phyloP scores from a whole-genome alignment of 1,139 yeast genomes.

The Pichia sorboxylosa region DNA sequence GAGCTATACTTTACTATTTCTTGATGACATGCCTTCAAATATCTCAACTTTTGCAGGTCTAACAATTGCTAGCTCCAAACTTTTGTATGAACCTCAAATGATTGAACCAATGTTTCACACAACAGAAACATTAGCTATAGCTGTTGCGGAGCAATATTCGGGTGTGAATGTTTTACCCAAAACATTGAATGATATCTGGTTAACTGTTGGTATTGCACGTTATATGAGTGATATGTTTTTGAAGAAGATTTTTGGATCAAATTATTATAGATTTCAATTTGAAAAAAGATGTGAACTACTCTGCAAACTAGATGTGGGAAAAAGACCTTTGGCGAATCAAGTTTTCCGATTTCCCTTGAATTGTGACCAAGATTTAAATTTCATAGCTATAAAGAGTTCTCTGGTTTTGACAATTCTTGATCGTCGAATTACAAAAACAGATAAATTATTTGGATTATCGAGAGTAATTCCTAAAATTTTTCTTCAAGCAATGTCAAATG shows the following conservation, averaged over 20 bases:
- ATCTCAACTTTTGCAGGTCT: conserved; percentile 70
- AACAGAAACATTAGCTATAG: conserved; percentile 57
- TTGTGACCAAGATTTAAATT: conserved; percentile 34
- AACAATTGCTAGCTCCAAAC: conserved; percentile 48
- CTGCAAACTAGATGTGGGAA: conserved; percentile 67
- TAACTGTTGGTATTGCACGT: conserved; percentile 73
- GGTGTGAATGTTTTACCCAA: conserved; percentile 86
- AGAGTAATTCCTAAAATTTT: conserved; percentile 87
- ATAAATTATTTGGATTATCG: conserved; percentile 81
- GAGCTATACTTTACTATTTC: conserved; percentile 66
- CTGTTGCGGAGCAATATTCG: conserved; percentile 84
- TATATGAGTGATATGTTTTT: conserved; percentile 73
- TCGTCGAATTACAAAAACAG: conserved; percentile 90
- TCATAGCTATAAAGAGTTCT: conserved; percentile 73
- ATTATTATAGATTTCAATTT: conserved; percentile 65
- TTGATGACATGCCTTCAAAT: conserved; percentile 42
- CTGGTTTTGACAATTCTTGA: conserved; percentile 76
- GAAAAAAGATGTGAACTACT: conserved; percentile 55
- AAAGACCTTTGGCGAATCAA: conserved; percentile 68
- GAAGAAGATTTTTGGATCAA: conserved; percentile 64
- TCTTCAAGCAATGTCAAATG: conserved; percentile 93
- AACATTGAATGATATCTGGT: conserved; percentile 80
- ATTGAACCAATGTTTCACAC: conserved; percentile 71
- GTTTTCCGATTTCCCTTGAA: conserved; percentile 59
- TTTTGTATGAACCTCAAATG: conserved; percentile 64